Evolutionary conservation across 495 filamentous ascomycete species (phyloP).

Genomic region (Cercophora scortea): DNA sequence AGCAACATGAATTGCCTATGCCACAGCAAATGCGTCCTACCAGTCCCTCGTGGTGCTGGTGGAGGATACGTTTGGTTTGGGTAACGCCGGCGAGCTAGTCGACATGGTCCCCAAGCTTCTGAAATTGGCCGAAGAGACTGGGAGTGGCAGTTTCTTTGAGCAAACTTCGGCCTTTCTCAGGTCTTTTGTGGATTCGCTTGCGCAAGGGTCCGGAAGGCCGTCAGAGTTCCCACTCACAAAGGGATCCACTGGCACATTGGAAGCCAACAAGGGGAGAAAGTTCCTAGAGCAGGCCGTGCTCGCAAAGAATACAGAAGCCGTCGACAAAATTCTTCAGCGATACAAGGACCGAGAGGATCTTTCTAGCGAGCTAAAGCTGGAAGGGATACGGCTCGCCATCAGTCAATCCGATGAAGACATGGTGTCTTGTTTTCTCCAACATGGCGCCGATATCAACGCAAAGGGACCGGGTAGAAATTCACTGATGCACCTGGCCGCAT

Average conservation of each 20-base stretch:
- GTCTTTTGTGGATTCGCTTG: background rate
- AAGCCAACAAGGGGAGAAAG: background rate
- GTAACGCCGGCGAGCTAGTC: background rate
- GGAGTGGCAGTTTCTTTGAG: background rate
- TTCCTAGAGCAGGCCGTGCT: background rate
- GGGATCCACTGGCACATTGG: background rate
- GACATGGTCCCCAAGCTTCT: background rate
- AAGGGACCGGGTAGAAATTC: constrained; percentile 4
- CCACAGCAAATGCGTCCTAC: background rate
- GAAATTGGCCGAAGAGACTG: background rate
- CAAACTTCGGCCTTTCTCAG: background rate
- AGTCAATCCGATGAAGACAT: background rate
- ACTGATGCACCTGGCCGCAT: constrained; percentile 9
- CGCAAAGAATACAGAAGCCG: background rate
- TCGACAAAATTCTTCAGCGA: background rate
- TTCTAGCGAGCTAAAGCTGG: background rate
- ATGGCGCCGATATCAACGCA: constrained; percentile 6
- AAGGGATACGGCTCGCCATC: constrained; percentile 1
- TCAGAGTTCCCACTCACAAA: background rate
- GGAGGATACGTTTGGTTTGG: background rate
- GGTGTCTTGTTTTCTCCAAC: constrained; percentile 4
- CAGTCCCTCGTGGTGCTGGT: background rate
- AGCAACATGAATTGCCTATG: constrained; percentile 1
- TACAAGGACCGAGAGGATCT: background rate
- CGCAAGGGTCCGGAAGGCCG: background rate